Base-by-base conservation (phyloP, 139 green algal genomes). In the Chlamydomonas asymmetrica region DNA sequence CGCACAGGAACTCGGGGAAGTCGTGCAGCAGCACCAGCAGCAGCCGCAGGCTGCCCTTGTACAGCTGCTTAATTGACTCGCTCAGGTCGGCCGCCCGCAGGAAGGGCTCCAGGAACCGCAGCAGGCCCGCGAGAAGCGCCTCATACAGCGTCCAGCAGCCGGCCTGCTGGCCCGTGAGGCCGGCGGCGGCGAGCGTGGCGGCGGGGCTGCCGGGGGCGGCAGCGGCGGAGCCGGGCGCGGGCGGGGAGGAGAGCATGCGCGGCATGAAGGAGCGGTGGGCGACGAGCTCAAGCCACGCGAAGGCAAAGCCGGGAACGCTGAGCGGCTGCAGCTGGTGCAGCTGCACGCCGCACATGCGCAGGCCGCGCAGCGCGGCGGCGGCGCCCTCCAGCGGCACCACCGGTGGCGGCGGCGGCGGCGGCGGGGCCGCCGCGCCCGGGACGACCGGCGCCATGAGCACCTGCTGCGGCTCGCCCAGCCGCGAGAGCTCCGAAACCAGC, bases 21-120 rank as follows among this genome's bases (percentile, higher is more conserved):
- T 99, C 97, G 75, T 99, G 97, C 84, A 99, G 88, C 71, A 99
- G 88, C 63, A 99, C 94, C 82, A 99, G 91, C 79, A 99, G 90
- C 81, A 99, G 87, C 22, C 97, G 88, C 74, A 99, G 84, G 29
- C 91, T 94, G 63, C 97, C 97, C 75, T 94, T 95, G 88, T 99
- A 99, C 63, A 99, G 86, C 79, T 96, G 79, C 59, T 93, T 85
- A 35, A 95, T 76, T 23, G 88, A 82, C 4, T 94, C 89, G 2
- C 62, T 60, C 35, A 99, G 89, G 71, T 98, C 90, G 2, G 93
- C 92, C 50, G 89, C 86, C 61, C 96, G 89, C 73, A 99, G 85
- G 80, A 97, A 96, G 27, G 96, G 96, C 90, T 98, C 94, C 85
- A 99, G 85, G 91, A 99, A 98, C 23, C 88, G 85, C 69, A 99